A percentile compares a stretch with the other conserved stretches of the same genome.
Evolutionary conservation across 2,329 filamentous ascomycete genomes (phyloP).

Genomic region (Aspergillus pseudoviridinutans): DNA sequence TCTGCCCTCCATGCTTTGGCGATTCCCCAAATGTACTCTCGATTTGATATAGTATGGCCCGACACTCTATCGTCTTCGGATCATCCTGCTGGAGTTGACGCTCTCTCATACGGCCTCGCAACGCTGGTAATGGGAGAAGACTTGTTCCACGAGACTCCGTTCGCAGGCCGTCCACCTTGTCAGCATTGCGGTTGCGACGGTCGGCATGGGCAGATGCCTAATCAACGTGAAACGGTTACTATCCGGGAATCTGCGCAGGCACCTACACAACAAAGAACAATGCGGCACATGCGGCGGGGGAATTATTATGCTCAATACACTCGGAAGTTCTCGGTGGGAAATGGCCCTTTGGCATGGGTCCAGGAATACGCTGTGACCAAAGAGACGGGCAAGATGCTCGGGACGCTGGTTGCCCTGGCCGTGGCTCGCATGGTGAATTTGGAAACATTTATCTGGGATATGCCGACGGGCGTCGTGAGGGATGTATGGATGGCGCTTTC

Average conservation of each 20-base stretch:
- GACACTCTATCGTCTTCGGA: slow-evolving; percentile 63
- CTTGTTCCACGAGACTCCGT: slow-evolving; percentile 52
- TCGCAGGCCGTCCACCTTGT: slow-evolving; percentile 27
- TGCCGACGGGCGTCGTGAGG: slow-evolving; percentile 77
- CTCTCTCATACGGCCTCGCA: slow-evolving; percentile 75
- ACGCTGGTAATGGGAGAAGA: slow-evolving; percentile 72
- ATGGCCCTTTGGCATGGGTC: slow-evolving; percentile 74
- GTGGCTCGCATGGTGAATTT: slow-evolving; percentile 78
- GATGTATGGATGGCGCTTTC: slow-evolving; percentile 78
- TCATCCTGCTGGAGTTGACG: slow-evolving; percentile 70
- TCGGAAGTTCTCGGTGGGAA: slow-evolving; percentile 79
- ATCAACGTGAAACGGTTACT: not conserved
- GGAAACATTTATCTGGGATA: slow-evolving; percentile 82
- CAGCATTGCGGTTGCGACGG: slow-evolving; percentile 28
- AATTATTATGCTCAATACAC: slow-evolving; percentile 77
- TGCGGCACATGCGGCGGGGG: slow-evolving; percentile 47
- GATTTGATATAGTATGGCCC: slow-evolving; percentile 86
- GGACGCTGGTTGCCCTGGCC: slow-evolving; percentile 72
- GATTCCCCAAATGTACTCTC: slow-evolving; percentile 75
- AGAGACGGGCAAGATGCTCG: slow-evolving; percentile 84
- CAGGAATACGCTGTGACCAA: slow-evolving; percentile 78
- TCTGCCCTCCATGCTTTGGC: slow-evolving; percentile 71
- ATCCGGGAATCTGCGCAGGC: not conserved
- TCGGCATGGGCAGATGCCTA: slow-evolving; percentile 11
- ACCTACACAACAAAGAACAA: not conserved